Evolutionary conservation across 139 green algal genomes (phyloP), one percentile per base, ranked within the genome.

Genomic region (Trebouxia sp.): DNA sequence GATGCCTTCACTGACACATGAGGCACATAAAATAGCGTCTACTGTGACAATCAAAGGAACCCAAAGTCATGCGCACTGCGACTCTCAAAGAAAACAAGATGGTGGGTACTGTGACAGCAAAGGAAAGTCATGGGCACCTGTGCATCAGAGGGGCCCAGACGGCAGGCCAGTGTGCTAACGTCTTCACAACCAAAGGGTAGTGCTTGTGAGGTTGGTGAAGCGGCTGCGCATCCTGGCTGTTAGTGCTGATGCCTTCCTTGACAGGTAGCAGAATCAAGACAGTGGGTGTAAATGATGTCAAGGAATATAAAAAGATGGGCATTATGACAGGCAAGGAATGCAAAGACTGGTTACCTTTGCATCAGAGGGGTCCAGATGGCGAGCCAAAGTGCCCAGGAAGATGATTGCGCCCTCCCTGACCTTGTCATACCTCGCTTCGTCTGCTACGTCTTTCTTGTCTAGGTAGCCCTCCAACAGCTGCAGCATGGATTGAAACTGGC

Each of bases 341-440:
- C 4, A 45, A 26, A n/a, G 39, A 10, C 12, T 26, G 50, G 35
- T 30, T 28, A 92, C 86, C 85, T 96, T 95, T 53, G 88, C 70
- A 79, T 93, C 91, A 20, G 82, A 74, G 9, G 86, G 79, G 10
- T 86, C 76, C 76, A 92, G 65, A 83, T 99, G 96, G 69, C 90
- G 87, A 0, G 94, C 96, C 11, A 98, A 86, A 11, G 93, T 96
- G 42, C 94, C 96, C 85, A 99, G 88, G 65, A 98, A 94, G 58
- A 99, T 89, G 35, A 98, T 93, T 30, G 94, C 94, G 5, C 96
- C 96, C 82, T 96, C 90, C 5, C 95, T 86, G 51, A 99, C 90
- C 37, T 92, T 82, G 82, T 98, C 96, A 58, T 96, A 97, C 3
- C 76, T 51, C 0, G 75, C 81, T 85, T 96, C 92, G 32, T 91